Percentiles rank a stretch among this genome's conserved stretches.
Evolutionary conservation across 129 eudicot genomes (phyloP).

Genomic region (Ambrosia artemisiifolia): DNA sequence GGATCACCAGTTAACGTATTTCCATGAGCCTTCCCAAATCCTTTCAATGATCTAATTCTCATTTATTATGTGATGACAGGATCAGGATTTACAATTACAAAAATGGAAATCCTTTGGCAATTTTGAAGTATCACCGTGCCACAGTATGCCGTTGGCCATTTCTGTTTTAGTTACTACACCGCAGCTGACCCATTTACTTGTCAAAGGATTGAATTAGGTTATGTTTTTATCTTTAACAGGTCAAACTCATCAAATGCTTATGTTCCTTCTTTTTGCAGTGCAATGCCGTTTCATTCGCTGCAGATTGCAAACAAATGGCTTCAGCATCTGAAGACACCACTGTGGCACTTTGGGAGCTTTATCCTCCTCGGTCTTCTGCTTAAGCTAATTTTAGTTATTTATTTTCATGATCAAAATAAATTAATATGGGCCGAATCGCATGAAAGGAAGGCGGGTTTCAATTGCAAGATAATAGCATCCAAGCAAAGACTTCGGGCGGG

Average conservation of each 20-base stretch:
- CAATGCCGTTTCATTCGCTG: constrained; percentile 70
- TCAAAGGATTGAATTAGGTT: neutral
- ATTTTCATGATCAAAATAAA: neutral
- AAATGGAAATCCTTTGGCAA: constrained; percentile 76
- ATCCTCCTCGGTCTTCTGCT: constrained; percentile 50
- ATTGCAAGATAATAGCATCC: too few species aligned
- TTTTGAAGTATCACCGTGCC: constrained; percentile 71
- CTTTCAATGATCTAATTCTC: neutral
- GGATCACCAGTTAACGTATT: too few species aligned
- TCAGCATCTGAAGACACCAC: constrained; percentile 83
- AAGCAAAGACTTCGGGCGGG: too few species aligned
- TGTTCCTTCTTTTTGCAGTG: constrained; percentile 42
- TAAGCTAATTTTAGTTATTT: neutral
- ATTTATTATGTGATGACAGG: constrained; percentile 35
- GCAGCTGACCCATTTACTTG: neutral
- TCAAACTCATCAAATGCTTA: neutral
- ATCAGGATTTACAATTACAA: constrained; percentile 72
- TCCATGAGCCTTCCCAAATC: too few species aligned
- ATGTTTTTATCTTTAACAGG: neutral
- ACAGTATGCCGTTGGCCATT: constrained; percentile 39
- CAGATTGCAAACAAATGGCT: constrained; percentile 65
- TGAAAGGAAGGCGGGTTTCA: too few species aligned
- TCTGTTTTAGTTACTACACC: neutral
- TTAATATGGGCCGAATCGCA: neutral
- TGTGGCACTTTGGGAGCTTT: constrained; percentile 82